These are phyloP conservation scores for Nowakowskiella sp. DNA, from an alignment of 192 early-diverging fungal genomes.

Conservation along the genomic window DNA sequence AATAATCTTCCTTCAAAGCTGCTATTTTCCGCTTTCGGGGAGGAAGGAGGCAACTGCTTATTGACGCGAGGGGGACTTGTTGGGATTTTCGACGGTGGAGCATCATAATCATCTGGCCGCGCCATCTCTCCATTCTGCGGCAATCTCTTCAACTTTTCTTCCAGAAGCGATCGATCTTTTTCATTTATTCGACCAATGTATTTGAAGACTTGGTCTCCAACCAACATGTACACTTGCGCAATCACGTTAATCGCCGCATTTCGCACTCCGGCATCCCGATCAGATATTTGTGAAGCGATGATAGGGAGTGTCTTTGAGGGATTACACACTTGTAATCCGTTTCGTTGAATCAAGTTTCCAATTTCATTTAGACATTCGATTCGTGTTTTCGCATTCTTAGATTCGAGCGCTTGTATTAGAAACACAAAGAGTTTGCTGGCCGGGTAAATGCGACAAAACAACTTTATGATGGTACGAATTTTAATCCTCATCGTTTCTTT, in stretches of 20 bases:
- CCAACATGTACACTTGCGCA: constrained; percentile 62
- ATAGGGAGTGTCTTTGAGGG: constrained; percentile 64
- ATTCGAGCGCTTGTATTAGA: constrained; percentile 64
- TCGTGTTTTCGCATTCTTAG: constrained; percentile 70
- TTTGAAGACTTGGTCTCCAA: constrained; percentile 70
- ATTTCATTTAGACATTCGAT: constrained; percentile 79
- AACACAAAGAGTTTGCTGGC: constrained; percentile 66
- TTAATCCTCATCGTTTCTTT: constrained; percentile 73
- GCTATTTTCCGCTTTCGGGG: background rate
- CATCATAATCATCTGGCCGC: too few relatives aligned
- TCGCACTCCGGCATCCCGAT: constrained; percentile 74
- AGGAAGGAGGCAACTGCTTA: background rate
- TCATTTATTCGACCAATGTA: constrained; percentile 62
- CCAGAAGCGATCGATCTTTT: constrained; percentile 73
- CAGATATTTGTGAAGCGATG: constrained; percentile 65
- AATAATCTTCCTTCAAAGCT: background rate
- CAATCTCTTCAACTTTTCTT: constrained; percentile 65
- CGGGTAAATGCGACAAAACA: constrained; percentile 66
- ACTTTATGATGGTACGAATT: constrained; percentile 63
- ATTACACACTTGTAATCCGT: constrained; percentile 51
- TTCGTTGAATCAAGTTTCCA: constrained; percentile 60
- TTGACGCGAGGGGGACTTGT: background rate
- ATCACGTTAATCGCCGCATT: constrained; percentile 67
- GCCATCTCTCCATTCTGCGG: too few relatives aligned
- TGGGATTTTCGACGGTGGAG: background rate